Percentiles rank a stretch among this genome's conserved stretches.
Conservation (phyloP, 2,329 filamentous ascomycete species). For the Stagonosporopsis vannaccii region DNA sequence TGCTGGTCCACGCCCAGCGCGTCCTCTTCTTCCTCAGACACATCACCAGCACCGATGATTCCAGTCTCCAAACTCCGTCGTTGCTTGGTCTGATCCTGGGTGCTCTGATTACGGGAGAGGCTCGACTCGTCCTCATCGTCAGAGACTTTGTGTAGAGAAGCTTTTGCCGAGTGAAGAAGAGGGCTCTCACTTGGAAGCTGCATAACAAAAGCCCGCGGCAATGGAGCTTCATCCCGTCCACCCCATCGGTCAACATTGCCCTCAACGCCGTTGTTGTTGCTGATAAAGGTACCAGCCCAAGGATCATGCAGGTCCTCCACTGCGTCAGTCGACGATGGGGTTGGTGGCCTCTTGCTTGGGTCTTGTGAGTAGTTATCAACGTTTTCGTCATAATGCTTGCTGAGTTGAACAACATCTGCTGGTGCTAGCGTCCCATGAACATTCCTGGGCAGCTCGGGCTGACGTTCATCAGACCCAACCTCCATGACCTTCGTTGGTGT, state of each 20-base stretch:
- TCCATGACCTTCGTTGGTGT: neutral
- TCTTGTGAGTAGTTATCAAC: neutral
- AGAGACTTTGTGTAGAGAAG: conserved; percentile 13
- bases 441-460: neutral
- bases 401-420: neutral
- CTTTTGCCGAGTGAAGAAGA: conserved; percentile 26
- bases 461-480: neutral
- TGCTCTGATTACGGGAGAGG: neutral
- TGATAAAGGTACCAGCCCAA: conserved; percentile 3
- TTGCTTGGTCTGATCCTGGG: neutral
- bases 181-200: conserved; percentile 21
- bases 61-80: conserved; percentile 28
- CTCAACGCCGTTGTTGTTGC: neutral
- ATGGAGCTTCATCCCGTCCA: conserved; percentile 14
- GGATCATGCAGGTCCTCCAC: neutral
- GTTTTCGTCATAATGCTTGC: neutral
- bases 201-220: conserved; percentile 3
- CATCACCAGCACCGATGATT: conserved; percentile 32
- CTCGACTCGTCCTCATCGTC: conserved; percentile 10
- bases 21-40: conserved; percentile 19
- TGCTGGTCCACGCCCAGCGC: neutral
- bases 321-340: neutral
- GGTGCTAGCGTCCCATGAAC: conserved; percentile 5
- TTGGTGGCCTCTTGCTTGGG: neutral
- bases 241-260: neutral